These are phyloP conservation scores for Metschnikowia lunata DNA, from an alignment of 805 yeast species.

Conservation along the genomic window DNA sequence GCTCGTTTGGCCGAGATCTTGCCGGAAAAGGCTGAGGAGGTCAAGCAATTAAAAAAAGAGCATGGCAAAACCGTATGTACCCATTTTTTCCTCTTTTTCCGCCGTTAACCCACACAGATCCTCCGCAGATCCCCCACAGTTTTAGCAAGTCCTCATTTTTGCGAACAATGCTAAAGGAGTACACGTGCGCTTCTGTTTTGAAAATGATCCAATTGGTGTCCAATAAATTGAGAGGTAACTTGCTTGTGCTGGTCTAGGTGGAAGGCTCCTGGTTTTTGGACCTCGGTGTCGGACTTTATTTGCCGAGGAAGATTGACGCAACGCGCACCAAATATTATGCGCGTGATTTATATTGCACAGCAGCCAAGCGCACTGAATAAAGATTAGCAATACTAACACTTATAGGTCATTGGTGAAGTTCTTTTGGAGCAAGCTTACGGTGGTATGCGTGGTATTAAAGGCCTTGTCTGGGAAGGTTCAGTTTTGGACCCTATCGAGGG, in stretches of 20 bases:
- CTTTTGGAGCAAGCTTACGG: conserved; percentile 42
- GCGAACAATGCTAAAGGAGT: no score
- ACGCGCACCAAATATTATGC: conserved; percentile 2
- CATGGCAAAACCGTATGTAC: conserved; percentile 73
- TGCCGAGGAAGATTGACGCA: conserved; percentile 2
- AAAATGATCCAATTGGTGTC: no score
- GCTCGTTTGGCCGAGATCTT: conserved; percentile 90
- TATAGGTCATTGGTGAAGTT: conserved; percentile 43
- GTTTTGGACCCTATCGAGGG: conserved; percentile 73
- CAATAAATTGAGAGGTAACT: no score
- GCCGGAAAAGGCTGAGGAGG: conserved; percentile 89
- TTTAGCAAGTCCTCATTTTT: no score
- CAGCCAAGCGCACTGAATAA: not conserved
- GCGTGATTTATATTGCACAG: not conserved
- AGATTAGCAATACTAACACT: conserved; percentile 14
- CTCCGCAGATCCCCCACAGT: no score
- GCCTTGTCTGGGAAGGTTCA: conserved; percentile 78
- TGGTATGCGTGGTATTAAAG: conserved; percentile 77
- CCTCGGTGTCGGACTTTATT: conserved; percentile 7
- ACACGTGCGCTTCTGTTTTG: no score
- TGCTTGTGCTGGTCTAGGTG: no score
- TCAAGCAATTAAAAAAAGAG: conserved; percentile 84
- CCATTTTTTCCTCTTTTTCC: not conserved
- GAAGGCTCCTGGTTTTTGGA: not conserved
- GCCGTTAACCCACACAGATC: not conserved